Conservation (phyloP, 345 rosid genomes). For the Lepidium didymum region DNA sequence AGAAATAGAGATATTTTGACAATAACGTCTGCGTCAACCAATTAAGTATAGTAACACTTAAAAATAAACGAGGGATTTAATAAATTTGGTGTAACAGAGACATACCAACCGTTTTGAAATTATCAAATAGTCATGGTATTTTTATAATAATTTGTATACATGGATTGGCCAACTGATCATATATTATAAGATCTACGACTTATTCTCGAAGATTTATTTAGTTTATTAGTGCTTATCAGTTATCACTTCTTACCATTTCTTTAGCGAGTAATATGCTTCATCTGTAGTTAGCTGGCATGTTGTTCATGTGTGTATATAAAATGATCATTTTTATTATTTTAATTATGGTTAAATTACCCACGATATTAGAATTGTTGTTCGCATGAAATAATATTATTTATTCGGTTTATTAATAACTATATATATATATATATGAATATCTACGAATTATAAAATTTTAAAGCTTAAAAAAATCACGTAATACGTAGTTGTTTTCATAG, state of each 20-base stretch:
- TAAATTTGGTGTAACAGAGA: background rate
- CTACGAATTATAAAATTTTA: no score
- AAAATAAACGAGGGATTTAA: conserved; percentile 3
- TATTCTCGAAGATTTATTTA: background rate
- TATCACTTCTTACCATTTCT: conserved; percentile 3
- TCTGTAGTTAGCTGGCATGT: conserved; percentile 3
- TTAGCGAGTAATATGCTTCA: background rate
- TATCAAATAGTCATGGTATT: conserved; percentile 21
- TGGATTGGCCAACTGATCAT: background rate
- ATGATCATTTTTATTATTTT: background rate
- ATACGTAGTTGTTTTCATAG: background rate
- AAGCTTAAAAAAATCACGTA: no score
- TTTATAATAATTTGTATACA: background rate
- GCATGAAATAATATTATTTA: background rate
- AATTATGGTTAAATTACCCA: background rate
- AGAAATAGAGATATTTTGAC: background rate
- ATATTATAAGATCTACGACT: conserved; percentile 3
- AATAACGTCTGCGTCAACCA: conserved; percentile 10
- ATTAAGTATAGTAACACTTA: background rate
- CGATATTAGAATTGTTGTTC: conserved; percentile 1
- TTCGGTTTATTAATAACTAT: background rate
- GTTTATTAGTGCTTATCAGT: conserved; percentile 10
- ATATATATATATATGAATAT: background rate
- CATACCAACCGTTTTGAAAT: conserved; percentile 11
- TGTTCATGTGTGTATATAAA: background rate